Conservation (phyloP, 106 monocot genomes). For the Dioscorea alata region DNA sequence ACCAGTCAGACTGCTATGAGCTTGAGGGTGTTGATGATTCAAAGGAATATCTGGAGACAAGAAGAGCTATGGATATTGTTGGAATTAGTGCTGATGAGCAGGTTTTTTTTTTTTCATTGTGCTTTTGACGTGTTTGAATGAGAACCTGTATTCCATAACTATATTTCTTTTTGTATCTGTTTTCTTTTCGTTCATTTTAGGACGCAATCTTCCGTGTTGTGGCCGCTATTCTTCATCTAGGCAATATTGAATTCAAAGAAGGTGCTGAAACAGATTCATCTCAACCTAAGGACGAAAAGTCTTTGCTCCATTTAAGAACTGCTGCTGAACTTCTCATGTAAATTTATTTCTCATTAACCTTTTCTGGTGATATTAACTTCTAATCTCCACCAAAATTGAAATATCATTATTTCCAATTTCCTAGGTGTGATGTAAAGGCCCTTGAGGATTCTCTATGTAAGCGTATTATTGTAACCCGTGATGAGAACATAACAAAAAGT, state of each 20-base stretch:
- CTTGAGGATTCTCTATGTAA: conserved; percentile 61
- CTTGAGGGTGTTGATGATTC: conserved; percentile 46
- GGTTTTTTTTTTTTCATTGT: conserved; percentile 11
- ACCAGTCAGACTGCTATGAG: conserved; percentile 41
- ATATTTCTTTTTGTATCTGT: background rate
- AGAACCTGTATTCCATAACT: too few relatives aligned
- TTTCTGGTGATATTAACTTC: background rate
- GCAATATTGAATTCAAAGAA: conserved; percentile 47
- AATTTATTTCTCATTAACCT: background rate
- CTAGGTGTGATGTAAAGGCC: conserved; percentile 52
- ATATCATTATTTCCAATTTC: background rate
- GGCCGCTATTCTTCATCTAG: conserved; percentile 50
- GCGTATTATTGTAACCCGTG: conserved; percentile 65
- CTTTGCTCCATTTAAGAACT: conserved; percentile 36
- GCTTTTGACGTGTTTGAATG: background rate
- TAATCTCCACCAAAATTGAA: background rate
- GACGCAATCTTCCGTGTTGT: conserved; percentile 51
- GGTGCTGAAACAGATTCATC: conserved; percentile 50
- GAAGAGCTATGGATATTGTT: conserved; percentile 53
- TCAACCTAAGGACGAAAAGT: conserved; percentile 45
- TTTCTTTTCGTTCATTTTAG: conserved; percentile 7
- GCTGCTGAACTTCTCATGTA: conserved; percentile 36
- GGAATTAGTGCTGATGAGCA: conserved; percentile 45
- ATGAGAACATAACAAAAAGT: conserved; percentile 54
- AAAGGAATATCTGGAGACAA: conserved; percentile 42